Percentiles rank a stretch among this genome's conserved stretches.
phyloP scores from a whole-genome alignment of 2,329 filamentous ascomycete species.

The Diaporthe caulivora region DNA sequence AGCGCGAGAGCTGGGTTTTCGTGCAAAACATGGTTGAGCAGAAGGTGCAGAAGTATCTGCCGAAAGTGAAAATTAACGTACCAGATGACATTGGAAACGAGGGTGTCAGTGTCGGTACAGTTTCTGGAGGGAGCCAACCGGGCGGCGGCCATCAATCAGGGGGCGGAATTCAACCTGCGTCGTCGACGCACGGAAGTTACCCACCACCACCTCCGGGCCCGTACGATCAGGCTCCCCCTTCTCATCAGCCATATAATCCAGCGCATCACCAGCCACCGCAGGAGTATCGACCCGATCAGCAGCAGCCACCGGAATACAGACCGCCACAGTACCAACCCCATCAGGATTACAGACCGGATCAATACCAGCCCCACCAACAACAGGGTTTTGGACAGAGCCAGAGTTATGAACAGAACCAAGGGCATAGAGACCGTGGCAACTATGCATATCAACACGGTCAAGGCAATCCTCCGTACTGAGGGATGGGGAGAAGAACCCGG shows the following conservation, averaged over 20 bases:
- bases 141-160: constrained; percentile 48
- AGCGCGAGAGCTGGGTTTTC: constrained; percentile 59
- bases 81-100: constrained; percentile 62
- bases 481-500: too few relatives aligned
- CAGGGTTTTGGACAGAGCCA: constrained; percentile 3
- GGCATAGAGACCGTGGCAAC: not conserved
- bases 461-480: constrained; percentile 7
- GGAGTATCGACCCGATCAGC: constrained; percentile 35
- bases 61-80: constrained; percentile 58
- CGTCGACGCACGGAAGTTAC: not conserved
- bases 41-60: constrained; percentile 60
- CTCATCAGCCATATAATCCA: constrained; percentile 46
- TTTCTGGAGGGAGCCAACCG: constrained; percentile 48
- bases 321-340: constrained; percentile 40
- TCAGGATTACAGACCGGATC: constrained; percentile 34
- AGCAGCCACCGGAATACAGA: constrained; percentile 38
- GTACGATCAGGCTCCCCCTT: constrained; percentile 43
- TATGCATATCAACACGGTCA: not conserved
- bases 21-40: constrained; percentile 59
- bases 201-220: constrained; percentile 16
- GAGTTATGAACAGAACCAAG: constrained; percentile 7
- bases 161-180: constrained; percentile 36
- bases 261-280: constrained; percentile 43
- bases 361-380: constrained; percentile 37
- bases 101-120: constrained; percentile 57